Evolutionary conservation across 768 basidiomycete genomes (phyloP).

Genomic region (Lactifluus piperatus): DNA sequence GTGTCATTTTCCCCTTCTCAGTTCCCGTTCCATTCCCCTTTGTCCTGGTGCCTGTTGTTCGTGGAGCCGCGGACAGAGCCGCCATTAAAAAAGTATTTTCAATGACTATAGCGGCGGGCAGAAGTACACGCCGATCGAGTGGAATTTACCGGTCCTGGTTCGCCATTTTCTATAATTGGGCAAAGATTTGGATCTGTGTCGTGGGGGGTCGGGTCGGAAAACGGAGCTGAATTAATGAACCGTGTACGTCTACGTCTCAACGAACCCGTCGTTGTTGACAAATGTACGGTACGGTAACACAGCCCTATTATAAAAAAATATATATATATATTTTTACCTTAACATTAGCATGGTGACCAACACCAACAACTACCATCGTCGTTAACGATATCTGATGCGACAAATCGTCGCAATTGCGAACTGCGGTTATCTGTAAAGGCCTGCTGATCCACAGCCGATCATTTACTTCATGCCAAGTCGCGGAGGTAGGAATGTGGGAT

Average conservation of each 20-base stretch:
- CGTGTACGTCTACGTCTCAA: not conserved
- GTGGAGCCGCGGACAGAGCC: slow-evolving; percentile 11
- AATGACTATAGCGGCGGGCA: slow-evolving; percentile 8
- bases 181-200: not conserved
- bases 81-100: slow-evolving; percentile 6
- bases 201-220: slow-evolving; percentile 2
- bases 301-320: not conserved
- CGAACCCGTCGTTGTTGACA: too few species aligned
- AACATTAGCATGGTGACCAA: slow-evolving; percentile 4
- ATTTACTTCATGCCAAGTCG: slow-evolving; percentile 14
- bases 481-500: slow-evolving; percentile 10
- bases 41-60: slow-evolving; percentile 7
- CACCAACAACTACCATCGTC: not conserved
- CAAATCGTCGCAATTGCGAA: slow-evolving; percentile 4
- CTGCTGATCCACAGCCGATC: slow-evolving; percentile 18
- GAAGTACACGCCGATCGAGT: slow-evolving; percentile 10
- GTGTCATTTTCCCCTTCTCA: slow-evolving; percentile 3
- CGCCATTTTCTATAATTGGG: not conserved
- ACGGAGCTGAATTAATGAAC: slow-evolving; percentile 9
- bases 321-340: not conserved
- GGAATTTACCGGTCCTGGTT: not conserved
- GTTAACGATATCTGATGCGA: slow-evolving; percentile 19
- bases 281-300: not conserved
- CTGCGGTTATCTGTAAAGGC: not conserved
- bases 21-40: slow-evolving; percentile 2